Evolutionary conservation across 2,329 filamentous ascomycete species (phyloP), one percentile per base, ranked within the genome.

Genomic region (Chrysoporthe deuterocubensis): DNA sequence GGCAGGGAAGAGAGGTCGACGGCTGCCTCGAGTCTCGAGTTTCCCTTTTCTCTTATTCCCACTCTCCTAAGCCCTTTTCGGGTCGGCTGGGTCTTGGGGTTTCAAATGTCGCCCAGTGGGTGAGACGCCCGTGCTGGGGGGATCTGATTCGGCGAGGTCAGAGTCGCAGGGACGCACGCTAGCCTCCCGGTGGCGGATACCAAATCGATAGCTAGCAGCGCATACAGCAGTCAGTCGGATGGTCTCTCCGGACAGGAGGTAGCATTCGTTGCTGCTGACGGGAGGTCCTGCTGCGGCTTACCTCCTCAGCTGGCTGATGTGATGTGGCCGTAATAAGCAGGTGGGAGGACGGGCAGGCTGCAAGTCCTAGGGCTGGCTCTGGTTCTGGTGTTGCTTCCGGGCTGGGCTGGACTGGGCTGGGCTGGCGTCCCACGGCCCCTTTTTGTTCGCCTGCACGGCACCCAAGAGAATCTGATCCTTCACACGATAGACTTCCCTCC

Each of bases 61-160:
- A 40, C 60, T 43, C 59, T 63, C 26, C 44, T 46, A 60, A 64
- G 64, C 34, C 59, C 40, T 63, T 58, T 64, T 59, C 26, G 63
- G 63, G 44, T 37, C 54, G 54, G 64, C 63, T 60, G 62, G 62
- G 48, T 62, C 34, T 56, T 44, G 50, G 62, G 65, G 57, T 69
- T 69, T 65, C 66, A 70, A 63, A 59, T 52, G 54, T 61, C 64
- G 60, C 59, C 65, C 68, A 18, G 62, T 52, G 68, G 65, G 66
- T 70, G 68, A 70, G 66, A 70, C 68, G 50, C 32, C 40, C 46
- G 59, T 63, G 68, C 54, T 63, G 59, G 59, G 63, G 32, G 62
- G 62, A 34, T 67, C 21, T 69, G 68, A 65, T 67, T 69, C 65
- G 68, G 65, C 68, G 52, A 59, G 40, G 50, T 26, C 40, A 64